Conservation (phyloP, 2,329 filamentous ascomycete genomes). For the Colletotrichum spaethianum region DNA sequence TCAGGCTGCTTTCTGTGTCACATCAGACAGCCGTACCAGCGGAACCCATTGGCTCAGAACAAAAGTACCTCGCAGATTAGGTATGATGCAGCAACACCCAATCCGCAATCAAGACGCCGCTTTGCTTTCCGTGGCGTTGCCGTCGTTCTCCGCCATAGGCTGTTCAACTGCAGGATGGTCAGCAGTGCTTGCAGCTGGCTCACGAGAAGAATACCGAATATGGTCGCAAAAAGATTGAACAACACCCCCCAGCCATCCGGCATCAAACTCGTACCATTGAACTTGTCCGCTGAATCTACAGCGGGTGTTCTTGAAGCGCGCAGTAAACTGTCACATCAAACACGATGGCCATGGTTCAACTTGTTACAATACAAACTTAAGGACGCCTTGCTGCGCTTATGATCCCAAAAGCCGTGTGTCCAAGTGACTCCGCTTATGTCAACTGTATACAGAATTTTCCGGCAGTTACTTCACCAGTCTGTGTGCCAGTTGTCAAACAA, state of each 20-base stretch:
- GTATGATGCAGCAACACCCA: background rate
- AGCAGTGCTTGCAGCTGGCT: background rate
- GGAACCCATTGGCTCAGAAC: slow-evolving; percentile 9
- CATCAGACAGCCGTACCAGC: background rate
- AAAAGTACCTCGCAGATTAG: slow-evolving; percentile 18
- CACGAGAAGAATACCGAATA: background rate
- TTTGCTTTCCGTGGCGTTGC: background rate
- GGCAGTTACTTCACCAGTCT: slow-evolving; percentile 6
- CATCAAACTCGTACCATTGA: background rate
- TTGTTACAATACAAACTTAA: background rate
- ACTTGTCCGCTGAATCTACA: too few species aligned
- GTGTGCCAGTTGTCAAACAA: slow-evolving; percentile 24
- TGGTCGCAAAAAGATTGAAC: background rate
- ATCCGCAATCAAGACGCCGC: background rate
- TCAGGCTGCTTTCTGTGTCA: background rate
- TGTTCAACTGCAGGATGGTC: background rate
- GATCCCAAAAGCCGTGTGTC: background rate
- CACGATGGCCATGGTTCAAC: background rate
- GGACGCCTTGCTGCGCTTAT: background rate
- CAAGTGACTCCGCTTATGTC: background rate
- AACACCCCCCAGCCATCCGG: background rate
- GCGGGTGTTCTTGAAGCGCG: background rate
- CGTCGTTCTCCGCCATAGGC: background rate
- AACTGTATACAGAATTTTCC: background rate
- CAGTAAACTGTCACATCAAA: background rate